These are phyloP conservation scores for Zychaea mexicana DNA, from an alignment of 371 early-diverging fungal species.

Conservation along the genomic window DNA sequence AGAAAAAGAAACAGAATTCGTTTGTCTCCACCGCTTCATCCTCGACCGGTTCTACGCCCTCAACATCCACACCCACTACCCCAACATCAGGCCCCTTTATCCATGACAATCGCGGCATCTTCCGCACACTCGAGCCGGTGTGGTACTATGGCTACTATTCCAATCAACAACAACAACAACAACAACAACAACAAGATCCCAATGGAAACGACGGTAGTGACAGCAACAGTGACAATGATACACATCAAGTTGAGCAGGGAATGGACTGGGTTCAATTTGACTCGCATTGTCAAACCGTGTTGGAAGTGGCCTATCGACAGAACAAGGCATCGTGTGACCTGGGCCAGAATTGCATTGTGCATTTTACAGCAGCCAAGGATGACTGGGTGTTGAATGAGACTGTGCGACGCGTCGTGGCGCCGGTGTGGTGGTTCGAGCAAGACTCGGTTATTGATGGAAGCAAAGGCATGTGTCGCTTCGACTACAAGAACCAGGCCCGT, in stretches of 20 bases:
- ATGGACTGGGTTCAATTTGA: constrained; percentile 34
- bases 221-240: constrained; percentile 17
- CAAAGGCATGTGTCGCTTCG: constrained; percentile 49
- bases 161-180: background rate
- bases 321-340: constrained; percentile 21
- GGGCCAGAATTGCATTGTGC: background rate
- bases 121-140: constrained; percentile 46
- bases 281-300: constrained; percentile 20
- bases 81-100: constrained; percentile 21
- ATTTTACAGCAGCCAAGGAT: background rate
- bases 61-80: constrained; percentile 23
- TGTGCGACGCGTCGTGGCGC: constrained; percentile 36
- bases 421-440: constrained; percentile 52
- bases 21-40: background rate
- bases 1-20: background rate
- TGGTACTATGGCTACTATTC: constrained; percentile 31
- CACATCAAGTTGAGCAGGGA: background rate
- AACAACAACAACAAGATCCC: background rate
- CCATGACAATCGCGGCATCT: constrained; percentile 38
- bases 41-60: constrained; percentile 20
- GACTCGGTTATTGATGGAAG: constrained; percentile 34
- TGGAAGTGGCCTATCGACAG: constrained; percentile 22
- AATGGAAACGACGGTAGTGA: background rate
- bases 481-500: constrained; percentile 45
- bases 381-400: constrained; percentile 18